phyloP scores from a whole-genome alignment of 768 basidiomycete species.

The Hortiboletus flavorubellus region DNA sequence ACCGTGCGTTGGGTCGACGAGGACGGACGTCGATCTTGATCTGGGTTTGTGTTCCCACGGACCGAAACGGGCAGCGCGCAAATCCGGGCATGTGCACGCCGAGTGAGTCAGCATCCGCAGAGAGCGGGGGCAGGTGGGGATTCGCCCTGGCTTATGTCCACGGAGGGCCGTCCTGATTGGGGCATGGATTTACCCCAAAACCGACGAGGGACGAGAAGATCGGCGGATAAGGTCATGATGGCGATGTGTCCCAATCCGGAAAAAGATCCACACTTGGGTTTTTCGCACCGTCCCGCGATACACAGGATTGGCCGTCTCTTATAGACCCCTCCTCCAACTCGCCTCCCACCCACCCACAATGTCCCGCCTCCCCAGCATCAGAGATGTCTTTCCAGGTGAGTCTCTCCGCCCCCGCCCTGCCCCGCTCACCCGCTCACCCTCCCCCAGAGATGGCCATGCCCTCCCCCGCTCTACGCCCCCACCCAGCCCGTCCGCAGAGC shows the following conservation, averaged over 20 bases:
- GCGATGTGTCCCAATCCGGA: constrained; percentile 13
- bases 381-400: constrained; percentile 55
- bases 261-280: constrained; percentile 29
- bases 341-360: constrained; percentile 2
- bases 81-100: constrained; percentile 12
- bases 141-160: constrained; percentile 30
- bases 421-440: background rate
- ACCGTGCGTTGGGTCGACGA: no score
- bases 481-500: background rate
- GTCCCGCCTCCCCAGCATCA: constrained; percentile 46
- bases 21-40: constrained; percentile 30
- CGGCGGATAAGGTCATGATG: constrained; percentile 35
- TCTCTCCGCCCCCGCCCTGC: background rate
- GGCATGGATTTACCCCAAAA: constrained; percentile 27
- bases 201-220: constrained; percentile 29
- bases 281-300: background rate
- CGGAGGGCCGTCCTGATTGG: constrained; percentile 20
- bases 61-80: constrained; percentile 23
- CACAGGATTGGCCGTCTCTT: constrained; percentile 21
- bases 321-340: constrained; percentile 5
- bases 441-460: constrained; percentile 23
- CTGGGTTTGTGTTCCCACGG: constrained; percentile 44
- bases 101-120: constrained; percentile 18
- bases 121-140: constrained; percentile 18
- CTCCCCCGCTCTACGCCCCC: background rate